Conservation (phyloP, 2,329 filamentous ascomycete species). For the Alternaria ventricosa region DNA sequence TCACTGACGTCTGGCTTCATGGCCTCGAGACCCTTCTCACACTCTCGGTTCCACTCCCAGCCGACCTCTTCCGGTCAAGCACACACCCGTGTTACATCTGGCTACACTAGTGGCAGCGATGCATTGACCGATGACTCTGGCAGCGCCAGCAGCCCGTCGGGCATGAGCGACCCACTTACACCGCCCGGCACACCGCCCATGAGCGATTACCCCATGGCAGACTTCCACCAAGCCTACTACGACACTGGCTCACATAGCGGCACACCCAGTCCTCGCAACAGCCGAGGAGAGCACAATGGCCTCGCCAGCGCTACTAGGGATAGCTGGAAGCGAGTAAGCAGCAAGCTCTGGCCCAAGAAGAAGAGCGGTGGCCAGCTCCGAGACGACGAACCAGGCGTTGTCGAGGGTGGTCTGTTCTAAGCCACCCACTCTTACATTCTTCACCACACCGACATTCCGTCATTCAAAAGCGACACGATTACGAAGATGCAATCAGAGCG, state of each 20-base stretch:
- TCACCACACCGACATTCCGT: constrained; percentile 8
- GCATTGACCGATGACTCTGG: constrained; percentile 69
- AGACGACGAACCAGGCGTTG: constrained; percentile 46
- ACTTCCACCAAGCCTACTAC: constrained; percentile 46
- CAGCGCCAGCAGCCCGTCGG: constrained; percentile 55
- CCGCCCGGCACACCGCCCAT: constrained; percentile 80
- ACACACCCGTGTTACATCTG: constrained; percentile 36
- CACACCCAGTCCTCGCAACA: constrained; percentile 47
- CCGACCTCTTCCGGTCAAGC: constrained; percentile 42
- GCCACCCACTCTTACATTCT: background rate
- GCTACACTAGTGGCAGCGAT: constrained; percentile 52
- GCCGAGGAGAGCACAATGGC: constrained; percentile 47
- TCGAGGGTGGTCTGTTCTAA: constrained; percentile 46
- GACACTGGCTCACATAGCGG: constrained; percentile 41
- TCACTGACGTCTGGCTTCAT: constrained; percentile 48
- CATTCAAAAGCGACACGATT: constrained; percentile 33
- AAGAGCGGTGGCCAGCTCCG: constrained; percentile 45
- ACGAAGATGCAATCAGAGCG: constrained; percentile 43
- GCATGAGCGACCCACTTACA: constrained; percentile 69
- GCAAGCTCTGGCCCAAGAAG: constrained; percentile 51
- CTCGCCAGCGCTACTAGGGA: constrained; percentile 46
- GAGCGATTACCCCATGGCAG: constrained; percentile 54
- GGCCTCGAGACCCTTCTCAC: constrained; percentile 44
- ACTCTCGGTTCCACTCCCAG: constrained; percentile 47
- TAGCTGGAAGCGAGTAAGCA: constrained; percentile 51